Percentiles rank a stretch among this genome's conserved stretches.
Conservation (phyloP, 345 rosid genomes). For the Euphorbia lathyris region DNA sequence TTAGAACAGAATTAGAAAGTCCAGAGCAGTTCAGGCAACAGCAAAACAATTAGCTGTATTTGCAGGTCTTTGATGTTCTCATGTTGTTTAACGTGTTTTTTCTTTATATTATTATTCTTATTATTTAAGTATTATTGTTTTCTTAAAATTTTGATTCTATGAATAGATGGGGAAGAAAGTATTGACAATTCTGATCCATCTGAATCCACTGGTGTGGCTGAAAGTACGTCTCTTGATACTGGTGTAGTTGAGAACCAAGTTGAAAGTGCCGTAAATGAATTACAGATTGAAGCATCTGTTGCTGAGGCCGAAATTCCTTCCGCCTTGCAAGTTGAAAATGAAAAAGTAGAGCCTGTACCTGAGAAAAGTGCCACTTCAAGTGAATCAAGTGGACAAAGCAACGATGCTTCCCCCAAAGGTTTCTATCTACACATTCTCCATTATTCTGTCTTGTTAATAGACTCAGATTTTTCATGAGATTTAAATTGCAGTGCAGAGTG, state of each 20-base stretch:
- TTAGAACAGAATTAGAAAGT: not conserved
- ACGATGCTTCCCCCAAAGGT: slow-evolving; percentile 42
- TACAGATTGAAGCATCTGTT: slow-evolving; percentile 39
- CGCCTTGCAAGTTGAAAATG: slow-evolving; percentile 25
- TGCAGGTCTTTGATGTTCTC: not conserved
- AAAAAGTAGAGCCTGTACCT: slow-evolving; percentile 35
- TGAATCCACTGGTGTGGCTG: slow-evolving; percentile 27
- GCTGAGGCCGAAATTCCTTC: slow-evolving; percentile 32
- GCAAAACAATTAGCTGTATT: not conserved
- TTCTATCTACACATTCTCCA: slow-evolving; percentile 7
- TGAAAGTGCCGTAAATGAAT: slow-evolving; percentile 36
- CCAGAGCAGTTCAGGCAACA: not conserved
- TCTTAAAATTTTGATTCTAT: slow-evolving; percentile 11
- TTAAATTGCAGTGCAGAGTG: slow-evolving; percentile 6
- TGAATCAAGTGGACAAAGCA: slow-evolving; percentile 32
- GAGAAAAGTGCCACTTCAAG: slow-evolving; percentile 30
- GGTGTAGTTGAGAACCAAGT: slow-evolving; percentile 30
- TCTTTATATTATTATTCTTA: not conserved
- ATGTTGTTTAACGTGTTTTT: slow-evolving; percentile 1
- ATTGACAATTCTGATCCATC: slow-evolving; percentile 36
- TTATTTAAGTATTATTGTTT: slow-evolving; percentile 2
- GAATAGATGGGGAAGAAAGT: slow-evolving; percentile 35
- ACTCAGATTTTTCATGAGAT: not conserved
- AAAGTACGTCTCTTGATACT: slow-evolving; percentile 26
- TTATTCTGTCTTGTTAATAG: slow-evolving; percentile 5